Evolutionary conservation across 2,329 filamentous ascomycete species (phyloP).

Genomic region (Fusarium sp.): DNA sequence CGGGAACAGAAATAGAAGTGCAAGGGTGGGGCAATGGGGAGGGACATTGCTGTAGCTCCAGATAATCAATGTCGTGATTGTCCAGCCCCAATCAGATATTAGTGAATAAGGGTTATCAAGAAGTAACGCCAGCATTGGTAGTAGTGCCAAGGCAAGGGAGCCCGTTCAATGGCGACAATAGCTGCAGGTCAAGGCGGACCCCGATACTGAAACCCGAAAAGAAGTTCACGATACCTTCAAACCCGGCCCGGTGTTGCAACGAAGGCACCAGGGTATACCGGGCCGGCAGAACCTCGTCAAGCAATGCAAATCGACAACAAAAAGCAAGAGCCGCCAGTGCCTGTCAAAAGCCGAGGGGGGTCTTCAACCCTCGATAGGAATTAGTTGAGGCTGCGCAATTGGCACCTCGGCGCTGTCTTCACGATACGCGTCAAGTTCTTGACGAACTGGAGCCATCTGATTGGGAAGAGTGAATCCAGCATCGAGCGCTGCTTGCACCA

Average conservation of each 20-base stretch:
- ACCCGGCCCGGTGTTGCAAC: slow-evolving; percentile 35
- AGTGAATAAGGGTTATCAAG: slow-evolving; percentile 37
- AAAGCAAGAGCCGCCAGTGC: slow-evolving; percentile 17
- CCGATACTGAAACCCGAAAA: slow-evolving; percentile 9
- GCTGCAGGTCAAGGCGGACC: slow-evolving; percentile 8
- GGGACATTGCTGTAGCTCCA: slow-evolving; percentile 19
- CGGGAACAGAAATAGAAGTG: neutral
- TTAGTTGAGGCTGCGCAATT: slow-evolving; percentile 47
- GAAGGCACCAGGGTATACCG: slow-evolving; percentile 2
- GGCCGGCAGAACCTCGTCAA: slow-evolving; percentile 16
- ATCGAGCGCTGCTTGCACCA: slow-evolving; percentile 80
- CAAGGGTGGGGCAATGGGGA: neutral
- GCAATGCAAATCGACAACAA: slow-evolving; percentile 18
- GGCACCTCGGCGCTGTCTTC: slow-evolving; percentile 46
- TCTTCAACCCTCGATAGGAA: slow-evolving; percentile 50
- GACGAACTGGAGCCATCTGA: slow-evolving; percentile 55
- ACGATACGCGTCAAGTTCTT: slow-evolving; percentile 31
- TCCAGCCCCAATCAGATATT: slow-evolving; percentile 34
- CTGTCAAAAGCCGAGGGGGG: neutral
- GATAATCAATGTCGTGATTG: slow-evolving; percentile 24
- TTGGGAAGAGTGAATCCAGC: slow-evolving; percentile 67
- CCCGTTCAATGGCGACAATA: slow-evolving; percentile 9
- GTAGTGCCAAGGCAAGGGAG: slow-evolving; percentile 20
- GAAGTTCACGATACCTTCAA: slow-evolving; percentile 9
- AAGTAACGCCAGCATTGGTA: slow-evolving; percentile 26